Conservation (phyloP, 495 filamentous ascomycete genomes). For the Sordaria brevicollis region DNA sequence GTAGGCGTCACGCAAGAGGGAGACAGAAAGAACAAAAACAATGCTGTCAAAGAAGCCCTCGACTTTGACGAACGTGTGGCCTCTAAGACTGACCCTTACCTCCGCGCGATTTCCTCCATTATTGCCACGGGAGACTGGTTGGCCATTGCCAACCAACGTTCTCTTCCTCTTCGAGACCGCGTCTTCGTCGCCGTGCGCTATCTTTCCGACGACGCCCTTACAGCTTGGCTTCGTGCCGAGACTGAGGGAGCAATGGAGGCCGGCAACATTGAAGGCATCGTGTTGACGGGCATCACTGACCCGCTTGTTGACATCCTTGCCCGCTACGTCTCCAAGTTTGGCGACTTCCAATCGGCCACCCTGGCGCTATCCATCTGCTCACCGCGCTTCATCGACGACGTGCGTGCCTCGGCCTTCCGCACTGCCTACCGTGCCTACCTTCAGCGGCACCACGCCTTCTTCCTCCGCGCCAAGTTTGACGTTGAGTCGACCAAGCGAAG, state of each 20-base stretch:
- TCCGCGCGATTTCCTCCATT: conserved; percentile 83
- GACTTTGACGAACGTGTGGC: conserved; percentile 38
- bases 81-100: conserved; percentile 64
- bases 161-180: conserved; percentile 76
- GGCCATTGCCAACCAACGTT: conserved; percentile 67
- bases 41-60: conserved; percentile 22
- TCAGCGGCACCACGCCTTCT: conserved; percentile 48
- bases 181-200: conserved; percentile 78
- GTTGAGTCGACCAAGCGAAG: conserved; percentile 47
- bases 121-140: conserved; percentile 84
- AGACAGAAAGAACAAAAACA: conserved; percentile 17
- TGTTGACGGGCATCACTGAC: conserved; percentile 77
- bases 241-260: conserved; percentile 52
- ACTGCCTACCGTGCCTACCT: conserved; percentile 73
- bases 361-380: conserved; percentile 71
- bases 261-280: conserved; percentile 80
- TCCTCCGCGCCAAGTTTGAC: conserved; percentile 52
- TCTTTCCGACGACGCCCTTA: conserved; percentile 68
- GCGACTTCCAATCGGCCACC: conserved; percentile 82
- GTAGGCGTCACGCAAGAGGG: conserved; percentile 15
- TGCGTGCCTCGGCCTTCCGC: conserved; percentile 69
- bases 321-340: conserved; percentile 76
- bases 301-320: conserved; percentile 73
- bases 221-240: conserved; percentile 54
- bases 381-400: conserved; percentile 71